Percentiles rank a stretch among this genome's conserved stretches.
phyloP scores from a whole-genome alignment of 192 early-diverging fungal genomes.

The Umbelopsis vinacea region DNA sequence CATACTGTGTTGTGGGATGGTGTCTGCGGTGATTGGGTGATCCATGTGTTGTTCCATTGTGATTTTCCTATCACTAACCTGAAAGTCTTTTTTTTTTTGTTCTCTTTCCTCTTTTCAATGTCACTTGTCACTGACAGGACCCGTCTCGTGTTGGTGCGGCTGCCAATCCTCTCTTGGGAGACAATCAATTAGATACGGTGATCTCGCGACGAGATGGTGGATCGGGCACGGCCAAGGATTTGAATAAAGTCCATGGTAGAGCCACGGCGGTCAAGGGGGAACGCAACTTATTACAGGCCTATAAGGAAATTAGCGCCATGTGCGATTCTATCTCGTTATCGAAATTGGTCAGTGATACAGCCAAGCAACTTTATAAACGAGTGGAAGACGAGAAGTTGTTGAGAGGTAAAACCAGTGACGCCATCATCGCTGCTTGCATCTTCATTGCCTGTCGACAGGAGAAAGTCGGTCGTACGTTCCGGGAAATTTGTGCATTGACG shows the following conservation, averaged over 20 bases:
- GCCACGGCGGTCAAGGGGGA: conserved; percentile 75
- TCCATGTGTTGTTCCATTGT: too few relatives aligned
- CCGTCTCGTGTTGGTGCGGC: conserved; percentile 90
- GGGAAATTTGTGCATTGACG: conserved; percentile 90
- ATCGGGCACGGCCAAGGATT: conserved; percentile 66
- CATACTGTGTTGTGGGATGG: not conserved
- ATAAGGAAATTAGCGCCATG: conserved; percentile 78
- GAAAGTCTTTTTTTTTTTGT: not conserved
- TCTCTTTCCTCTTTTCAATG: too few relatives aligned
- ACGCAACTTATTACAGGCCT: conserved; percentile 73
- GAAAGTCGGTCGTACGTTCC: conserved; percentile 85
- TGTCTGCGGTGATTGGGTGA: not conserved
- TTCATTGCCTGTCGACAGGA: conserved; percentile 91
- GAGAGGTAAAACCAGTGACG: conserved; percentile 80
- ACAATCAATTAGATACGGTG: conserved; percentile 81
- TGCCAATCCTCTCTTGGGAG: conserved; percentile 77
- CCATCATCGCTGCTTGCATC: conserved; percentile 89
- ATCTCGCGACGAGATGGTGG: conserved; percentile 82
- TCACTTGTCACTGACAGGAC: conserved; percentile 51
- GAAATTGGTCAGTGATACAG: conserved; percentile 72
- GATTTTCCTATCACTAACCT: not conserved
- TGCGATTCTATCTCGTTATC: conserved; percentile 81
- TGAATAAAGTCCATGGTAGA: conserved; percentile 75
- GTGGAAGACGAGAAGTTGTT: conserved; percentile 84
- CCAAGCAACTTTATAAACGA: conserved; percentile 87